phyloP scores from a whole-genome alignment of 2,329 filamentous ascomycete genomes.

The Coniosporium tulheliwenetii region DNA sequence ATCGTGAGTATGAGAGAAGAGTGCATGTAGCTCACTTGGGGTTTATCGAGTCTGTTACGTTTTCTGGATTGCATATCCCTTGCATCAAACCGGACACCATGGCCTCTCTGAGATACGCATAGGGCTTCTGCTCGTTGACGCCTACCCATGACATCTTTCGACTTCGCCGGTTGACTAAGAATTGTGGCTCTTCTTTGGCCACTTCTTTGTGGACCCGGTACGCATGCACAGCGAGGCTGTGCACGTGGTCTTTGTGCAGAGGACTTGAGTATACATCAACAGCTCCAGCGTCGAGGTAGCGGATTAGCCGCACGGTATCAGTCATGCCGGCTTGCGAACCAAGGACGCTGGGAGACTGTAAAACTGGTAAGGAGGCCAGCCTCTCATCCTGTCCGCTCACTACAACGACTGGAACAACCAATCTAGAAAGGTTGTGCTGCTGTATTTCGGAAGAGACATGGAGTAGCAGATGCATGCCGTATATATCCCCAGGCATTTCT shows the following conservation, averaged over 20 bases:
- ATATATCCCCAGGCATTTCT: constrained; percentile 16
- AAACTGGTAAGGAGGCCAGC: background rate
- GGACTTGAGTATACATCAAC: constrained; percentile 75
- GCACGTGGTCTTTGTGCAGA: constrained; percentile 55
- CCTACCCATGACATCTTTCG: constrained; percentile 88
- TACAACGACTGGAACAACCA: constrained; percentile 24
- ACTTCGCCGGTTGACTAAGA: constrained; percentile 51
- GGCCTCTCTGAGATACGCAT: constrained; percentile 75
- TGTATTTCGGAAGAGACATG: constrained; percentile 26
- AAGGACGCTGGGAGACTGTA: constrained; percentile 17
- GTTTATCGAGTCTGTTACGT: constrained; percentile 44
- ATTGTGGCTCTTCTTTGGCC: constrained; percentile 53
- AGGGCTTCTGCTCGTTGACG: constrained; percentile 69
- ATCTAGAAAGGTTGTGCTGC: constrained; percentile 20
- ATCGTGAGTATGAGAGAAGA: background rate
- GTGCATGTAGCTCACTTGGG: constrained; percentile 32
- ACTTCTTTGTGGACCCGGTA: constrained; percentile 71
- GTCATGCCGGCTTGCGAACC: constrained; percentile 20
- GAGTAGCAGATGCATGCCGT: constrained; percentile 24
- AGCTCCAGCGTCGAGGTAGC: constrained; percentile 73
- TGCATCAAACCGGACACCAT: constrained; percentile 90
- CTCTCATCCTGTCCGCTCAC: constrained; percentile 18
- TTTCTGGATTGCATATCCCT: constrained; percentile 64
- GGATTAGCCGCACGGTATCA: constrained; percentile 42
- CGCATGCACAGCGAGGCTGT: constrained; percentile 65